These are phyloP conservation scores for Vigna reflexopilosa DNA, from an alignment of 306 rosid genomes.

Conservation along the genomic window DNA sequence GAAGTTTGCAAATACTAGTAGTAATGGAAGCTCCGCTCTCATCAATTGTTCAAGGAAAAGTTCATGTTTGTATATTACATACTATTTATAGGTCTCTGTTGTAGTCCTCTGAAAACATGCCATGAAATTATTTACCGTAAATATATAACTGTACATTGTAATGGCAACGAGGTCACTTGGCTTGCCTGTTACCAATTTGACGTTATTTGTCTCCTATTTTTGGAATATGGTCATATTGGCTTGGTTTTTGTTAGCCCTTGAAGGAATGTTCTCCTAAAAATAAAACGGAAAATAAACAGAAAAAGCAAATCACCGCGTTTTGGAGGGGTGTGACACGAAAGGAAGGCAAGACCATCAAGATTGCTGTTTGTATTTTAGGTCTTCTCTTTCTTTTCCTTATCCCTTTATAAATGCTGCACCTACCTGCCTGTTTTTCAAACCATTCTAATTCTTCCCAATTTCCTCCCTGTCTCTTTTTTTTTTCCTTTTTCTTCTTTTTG, in stretches of 20 bases:
- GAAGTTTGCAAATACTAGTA: conserved; percentile 22
- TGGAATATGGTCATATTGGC: conserved; percentile 30
- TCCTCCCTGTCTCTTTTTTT: background rate
- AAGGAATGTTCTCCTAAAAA: conserved; percentile 47
- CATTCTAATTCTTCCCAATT: conserved; percentile 25
- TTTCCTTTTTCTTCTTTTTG: conserved; percentile 20
- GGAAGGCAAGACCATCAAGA: conserved; percentile 1
- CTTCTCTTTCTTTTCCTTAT: conserved; percentile 34
- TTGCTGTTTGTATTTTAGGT: background rate
- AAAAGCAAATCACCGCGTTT: conserved; percentile 46
- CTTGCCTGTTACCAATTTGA: conserved; percentile 22
- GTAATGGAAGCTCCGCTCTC: conserved; percentile 5
- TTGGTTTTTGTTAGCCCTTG: conserved; percentile 21
- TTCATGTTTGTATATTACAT: background rate
- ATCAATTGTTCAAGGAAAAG: conserved; percentile 25
- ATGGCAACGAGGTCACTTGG: conserved; percentile 13
- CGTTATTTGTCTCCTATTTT: conserved; percentile 34
- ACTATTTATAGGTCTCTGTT: conserved; percentile 28
- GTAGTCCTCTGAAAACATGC: conserved; percentile 14
- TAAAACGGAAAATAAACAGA: conserved; percentile 23
- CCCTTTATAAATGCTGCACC: conserved; percentile 41
- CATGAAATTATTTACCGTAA: conserved; percentile 34
- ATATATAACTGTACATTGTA: conserved; percentile 40
- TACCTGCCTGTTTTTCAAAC: background rate
- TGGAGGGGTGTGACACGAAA: conserved; percentile 45